Conservation (phyloP, 305 asterid genomes). For the Fraxinus paxiana region DNA sequence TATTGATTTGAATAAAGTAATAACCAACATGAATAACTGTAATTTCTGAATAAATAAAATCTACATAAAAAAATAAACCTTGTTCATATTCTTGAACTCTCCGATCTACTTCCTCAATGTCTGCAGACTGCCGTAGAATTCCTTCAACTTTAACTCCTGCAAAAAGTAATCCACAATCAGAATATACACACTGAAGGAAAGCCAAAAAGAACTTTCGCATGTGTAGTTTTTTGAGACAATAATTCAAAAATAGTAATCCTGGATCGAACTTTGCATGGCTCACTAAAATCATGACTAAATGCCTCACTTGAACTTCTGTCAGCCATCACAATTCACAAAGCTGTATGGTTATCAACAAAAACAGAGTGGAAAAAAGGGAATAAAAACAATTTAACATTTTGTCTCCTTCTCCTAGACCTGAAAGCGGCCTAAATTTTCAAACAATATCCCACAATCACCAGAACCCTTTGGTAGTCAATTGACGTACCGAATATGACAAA, state of each 20-base stretch:
- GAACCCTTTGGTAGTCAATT: background rate
- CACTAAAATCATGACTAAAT: conserved; percentile 3
- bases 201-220: background rate
- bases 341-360: conserved; percentile 7
- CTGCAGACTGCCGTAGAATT: conserved; percentile 88
- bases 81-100: conserved; percentile 92
- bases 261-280: conserved; percentile 20
- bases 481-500: background rate
- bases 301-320: conserved; percentile 17
- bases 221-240: conserved; percentile 15
- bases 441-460: background rate
- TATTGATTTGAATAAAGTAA: background rate
- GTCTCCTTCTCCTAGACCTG: background rate
- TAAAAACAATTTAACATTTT: background rate
- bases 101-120: conserved; percentile 90
- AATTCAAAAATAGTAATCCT: conserved; percentile 8
- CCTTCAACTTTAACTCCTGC: conserved; percentile 88
- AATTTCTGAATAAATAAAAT: conserved; percentile 2
- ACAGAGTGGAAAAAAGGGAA: conserved; percentile 7
- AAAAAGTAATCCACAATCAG: conserved; percentile 24
- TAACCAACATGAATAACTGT: background rate
- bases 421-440: background rate
- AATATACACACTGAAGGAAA: conserved; percentile 21
- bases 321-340: conserved; percentile 14
- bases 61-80: conserved; percentile 42